A percentile compares a stretch with the other conserved stretches of the same genome.
Evolutionary conservation across 306 rosid genomes (phyloP).

Genomic region (Trifolium dubium): DNA sequence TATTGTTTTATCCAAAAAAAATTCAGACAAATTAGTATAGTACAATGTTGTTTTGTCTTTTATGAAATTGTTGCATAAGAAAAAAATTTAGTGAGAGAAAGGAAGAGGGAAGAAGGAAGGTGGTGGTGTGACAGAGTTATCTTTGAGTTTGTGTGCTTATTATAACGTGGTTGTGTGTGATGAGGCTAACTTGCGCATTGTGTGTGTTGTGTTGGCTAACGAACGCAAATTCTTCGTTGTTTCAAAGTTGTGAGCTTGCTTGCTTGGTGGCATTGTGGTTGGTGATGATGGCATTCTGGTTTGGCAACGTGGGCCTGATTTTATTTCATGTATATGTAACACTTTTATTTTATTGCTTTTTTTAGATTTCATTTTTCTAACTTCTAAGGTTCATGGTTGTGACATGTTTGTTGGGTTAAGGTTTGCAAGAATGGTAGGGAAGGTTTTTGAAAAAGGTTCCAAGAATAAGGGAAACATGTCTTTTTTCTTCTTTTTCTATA

Average conservation of each 20-base stretch:
- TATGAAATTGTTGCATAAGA: slow-evolving; percentile 5
- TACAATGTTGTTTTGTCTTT: slow-evolving; percentile 44
- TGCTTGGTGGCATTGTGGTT: not conserved
- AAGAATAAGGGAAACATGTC: slow-evolving; percentile 34
- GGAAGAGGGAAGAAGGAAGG: slow-evolving; percentile 44
- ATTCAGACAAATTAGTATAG: slow-evolving; percentile 7
- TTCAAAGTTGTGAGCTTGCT: slow-evolving; percentile 26
- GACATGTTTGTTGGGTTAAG: slow-evolving; percentile 15
- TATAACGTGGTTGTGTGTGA: slow-evolving; percentile 38
- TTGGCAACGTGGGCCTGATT: slow-evolving; percentile 45
- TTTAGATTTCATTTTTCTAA: not conserved
- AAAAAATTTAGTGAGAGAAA: slow-evolving; percentile 50
- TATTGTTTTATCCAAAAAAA: not conserved
- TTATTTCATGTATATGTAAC: slow-evolving; percentile 33
- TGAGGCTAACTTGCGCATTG: slow-evolving; percentile 59
- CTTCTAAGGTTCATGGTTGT: slow-evolving; percentile 27
- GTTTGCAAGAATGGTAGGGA: slow-evolving; percentile 27
- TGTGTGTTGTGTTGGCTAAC: slow-evolving; percentile 52
- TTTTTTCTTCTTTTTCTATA: not conserved
- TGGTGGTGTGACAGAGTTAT: slow-evolving; percentile 65
- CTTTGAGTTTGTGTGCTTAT: slow-evolving; percentile 50
- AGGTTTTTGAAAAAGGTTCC: slow-evolving; percentile 41
- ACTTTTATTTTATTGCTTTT: not conserved
- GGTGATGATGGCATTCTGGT: slow-evolving; percentile 46
- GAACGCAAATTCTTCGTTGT: slow-evolving; percentile 41